A percentile compares a stretch with the other conserved stretches of the same genome.
These are phyloP conservation scores for Hymenotorrendiella dingleyae DNA, from an alignment of 2,329 filamentous ascomycete genomes.

Conservation along the genomic window DNA sequence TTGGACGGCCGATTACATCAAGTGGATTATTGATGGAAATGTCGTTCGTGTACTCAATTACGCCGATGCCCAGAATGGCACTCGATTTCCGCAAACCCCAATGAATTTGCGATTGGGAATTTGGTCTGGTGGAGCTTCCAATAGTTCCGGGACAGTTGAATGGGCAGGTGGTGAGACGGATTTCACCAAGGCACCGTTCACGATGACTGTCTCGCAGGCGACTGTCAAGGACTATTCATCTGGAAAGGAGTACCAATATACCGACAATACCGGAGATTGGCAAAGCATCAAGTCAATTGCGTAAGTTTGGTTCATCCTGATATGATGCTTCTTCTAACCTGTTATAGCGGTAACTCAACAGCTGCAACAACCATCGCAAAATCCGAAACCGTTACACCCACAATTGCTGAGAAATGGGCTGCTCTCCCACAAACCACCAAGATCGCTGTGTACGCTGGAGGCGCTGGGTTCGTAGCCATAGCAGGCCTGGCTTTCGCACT, in stretches of 20 bases:
- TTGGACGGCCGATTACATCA: conserved; percentile 62
- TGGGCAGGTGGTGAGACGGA: conserved; percentile 68
- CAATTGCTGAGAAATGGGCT: conserved; percentile 48
- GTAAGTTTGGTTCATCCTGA: conserved; percentile 36
- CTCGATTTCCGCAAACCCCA: conserved; percentile 70
- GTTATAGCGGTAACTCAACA: conserved; percentile 50
- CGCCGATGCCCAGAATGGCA: conserved; percentile 53
- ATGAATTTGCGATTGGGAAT: conserved; percentile 65
- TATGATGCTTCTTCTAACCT: conserved; percentile 16
- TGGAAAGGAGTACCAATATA: conserved; percentile 58
- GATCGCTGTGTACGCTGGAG: conserved; percentile 46
- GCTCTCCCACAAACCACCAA: conserved; percentile 45
- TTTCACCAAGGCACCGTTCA: conserved; percentile 60
- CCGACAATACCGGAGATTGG: conserved; percentile 55
- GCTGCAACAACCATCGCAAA: conserved; percentile 38
- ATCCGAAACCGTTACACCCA: conserved; percentile 30
- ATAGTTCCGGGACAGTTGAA: conserved; percentile 49
- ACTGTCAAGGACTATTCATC: conserved; percentile 53
- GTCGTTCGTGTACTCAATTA: conserved; percentile 59
- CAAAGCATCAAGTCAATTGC: conserved; percentile 54
- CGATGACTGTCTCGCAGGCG: conserved; percentile 65
- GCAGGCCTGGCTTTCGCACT: conserved; percentile 39
- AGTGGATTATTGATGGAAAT: conserved; percentile 65
- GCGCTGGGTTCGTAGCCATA: conserved; percentile 39
- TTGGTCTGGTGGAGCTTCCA: conserved; percentile 56